Conservation (phyloP, 2,329 filamentous ascomycete species). For the Monosporascus sp. region DNA sequence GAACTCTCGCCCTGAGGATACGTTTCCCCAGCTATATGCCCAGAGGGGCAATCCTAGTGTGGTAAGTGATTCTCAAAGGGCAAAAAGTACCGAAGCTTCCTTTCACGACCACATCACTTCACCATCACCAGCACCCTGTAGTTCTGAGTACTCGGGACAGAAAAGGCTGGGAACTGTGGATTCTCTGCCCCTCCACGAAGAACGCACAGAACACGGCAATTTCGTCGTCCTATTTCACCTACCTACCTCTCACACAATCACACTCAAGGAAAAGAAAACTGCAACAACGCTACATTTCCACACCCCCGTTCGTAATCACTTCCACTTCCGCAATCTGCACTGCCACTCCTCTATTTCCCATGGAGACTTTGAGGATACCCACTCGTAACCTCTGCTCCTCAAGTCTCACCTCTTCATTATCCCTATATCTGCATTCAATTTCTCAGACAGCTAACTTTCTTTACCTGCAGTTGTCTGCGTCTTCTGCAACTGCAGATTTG, state of each 20-base stretch:
- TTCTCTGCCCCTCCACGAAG: neutral
- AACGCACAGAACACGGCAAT: too few relatives aligned
- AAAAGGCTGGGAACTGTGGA: too few relatives aligned
- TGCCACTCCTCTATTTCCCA: too few relatives aligned
- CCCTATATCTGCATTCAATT: too few relatives aligned
- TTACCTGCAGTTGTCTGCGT: conserved; percentile 64
- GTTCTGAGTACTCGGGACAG: too few relatives aligned
- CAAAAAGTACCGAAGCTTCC: neutral
- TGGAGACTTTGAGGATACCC: too few relatives aligned
- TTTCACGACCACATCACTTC: neutral
- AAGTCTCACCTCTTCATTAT: too few relatives aligned
- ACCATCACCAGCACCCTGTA: too few relatives aligned
- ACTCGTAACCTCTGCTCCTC: neutral
- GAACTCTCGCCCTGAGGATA: conserved; percentile 71
- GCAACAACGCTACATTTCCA: neutral
- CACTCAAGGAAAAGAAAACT: neutral
- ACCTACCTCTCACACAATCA: neutral
- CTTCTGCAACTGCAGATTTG: conserved; percentile 75
- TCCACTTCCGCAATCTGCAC: too few relatives aligned
- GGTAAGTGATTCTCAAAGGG: conserved; percentile 34
- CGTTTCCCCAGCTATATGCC: conserved; percentile 78
- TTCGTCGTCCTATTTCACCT: neutral
- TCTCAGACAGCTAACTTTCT: neutral
- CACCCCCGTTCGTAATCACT: too few relatives aligned
- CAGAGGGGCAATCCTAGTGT: conserved; percentile 44